A percentile compares a stretch with the other conserved stretches of the same genome.
Conservation (phyloP, 1,284 basidiomycete genomes). For the Tylopilus sp. region DNA sequence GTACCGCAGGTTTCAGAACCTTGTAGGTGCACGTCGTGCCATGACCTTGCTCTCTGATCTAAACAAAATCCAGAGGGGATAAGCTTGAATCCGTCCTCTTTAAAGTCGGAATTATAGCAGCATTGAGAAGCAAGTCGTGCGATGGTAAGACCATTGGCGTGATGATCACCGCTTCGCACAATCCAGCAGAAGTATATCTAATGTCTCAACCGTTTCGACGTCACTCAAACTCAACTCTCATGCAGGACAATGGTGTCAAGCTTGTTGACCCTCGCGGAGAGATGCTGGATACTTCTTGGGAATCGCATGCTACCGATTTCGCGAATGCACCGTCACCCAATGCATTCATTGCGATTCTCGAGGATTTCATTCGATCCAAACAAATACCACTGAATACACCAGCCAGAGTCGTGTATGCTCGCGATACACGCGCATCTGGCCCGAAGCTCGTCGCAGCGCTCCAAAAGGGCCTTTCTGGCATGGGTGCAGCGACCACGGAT, state of each 20-base stretch:
- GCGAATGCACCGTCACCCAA: conserved; percentile 81
- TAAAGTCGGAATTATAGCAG: conserved; percentile 89
- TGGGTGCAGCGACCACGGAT: conserved; percentile 62
- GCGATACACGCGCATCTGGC: conserved; percentile 92
- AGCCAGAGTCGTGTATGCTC: conserved; percentile 83
- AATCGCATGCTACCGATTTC: conserved; percentile 82
- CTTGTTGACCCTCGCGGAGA: conserved; percentile 98
- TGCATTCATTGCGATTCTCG: conserved; percentile 68
- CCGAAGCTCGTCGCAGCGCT: conserved; percentile 79
- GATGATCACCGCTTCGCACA: conserved; percentile 99
- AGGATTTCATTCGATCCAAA: conserved; percentile 58
- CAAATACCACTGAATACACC: conserved; percentile 81
- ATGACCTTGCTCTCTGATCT: conserved; percentile 11
- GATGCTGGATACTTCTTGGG: conserved; percentile 98
- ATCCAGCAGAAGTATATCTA: conserved; percentile 80
- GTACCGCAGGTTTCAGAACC: conserved; percentile 94
- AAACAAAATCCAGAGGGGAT: conserved; percentile 53
- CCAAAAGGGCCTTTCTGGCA: conserved; percentile 76
- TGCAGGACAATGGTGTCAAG: conserved; percentile 97
- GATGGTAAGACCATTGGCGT: conserved; percentile 92
- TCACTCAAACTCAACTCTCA: background rate
- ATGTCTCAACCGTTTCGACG: background rate
- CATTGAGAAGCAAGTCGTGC: conserved; percentile 84
- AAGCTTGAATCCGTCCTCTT: conserved; percentile 92
- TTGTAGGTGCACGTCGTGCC: conserved; percentile 53